Conservation (phyloP, 768 basidiomycete species). For the Termitomyces sp. region DNA sequence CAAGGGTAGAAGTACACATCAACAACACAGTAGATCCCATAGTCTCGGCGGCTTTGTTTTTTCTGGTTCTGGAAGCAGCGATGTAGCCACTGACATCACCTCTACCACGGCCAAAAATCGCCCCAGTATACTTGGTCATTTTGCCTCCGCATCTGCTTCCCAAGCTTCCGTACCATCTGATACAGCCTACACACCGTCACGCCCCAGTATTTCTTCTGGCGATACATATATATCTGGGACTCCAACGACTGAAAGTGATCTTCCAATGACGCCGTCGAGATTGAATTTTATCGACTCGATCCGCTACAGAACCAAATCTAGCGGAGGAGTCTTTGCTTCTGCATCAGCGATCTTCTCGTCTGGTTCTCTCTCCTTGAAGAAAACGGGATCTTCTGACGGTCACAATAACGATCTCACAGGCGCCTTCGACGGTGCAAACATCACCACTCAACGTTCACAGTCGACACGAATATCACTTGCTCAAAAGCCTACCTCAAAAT, state of each 20-base stretch:
- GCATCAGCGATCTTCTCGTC: conserved; percentile 21
- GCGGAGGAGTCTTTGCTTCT: conserved; percentile 26
- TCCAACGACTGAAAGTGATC: conserved; percentile 38
- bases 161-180: conserved; percentile 39
- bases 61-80: conserved; percentile 7
- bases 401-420: conserved; percentile 7
- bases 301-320: conserved; percentile 28
- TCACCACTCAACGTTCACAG: conserved; percentile 7
- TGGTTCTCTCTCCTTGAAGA: conserved; percentile 24
- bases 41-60: conserved; percentile 41
- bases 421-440: conserved; percentile 8
- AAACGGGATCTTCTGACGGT: conserved; percentile 13
- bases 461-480: conserved; percentile 24
- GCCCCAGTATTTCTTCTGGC: conserved; percentile 58
- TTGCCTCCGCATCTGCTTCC: conserved; percentile 43
- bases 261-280: conserved; percentile 34
- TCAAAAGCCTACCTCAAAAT: conserved; percentile 21
- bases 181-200: conserved; percentile 34
- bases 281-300: conserved; percentile 35
- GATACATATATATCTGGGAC: conserved; percentile 48
- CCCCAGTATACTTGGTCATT: conserved; percentile 63
- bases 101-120: conserved; percentile 43
- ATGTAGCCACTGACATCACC: conserved; percentile 10
- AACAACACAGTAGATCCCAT: conserved; percentile 41
- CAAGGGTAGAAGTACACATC: conserved; percentile 17